These are phyloP conservation scores for Botrytis paeoniae DNA, from an alignment of 2,329 filamentous ascomycete species.

Conservation along the genomic window DNA sequence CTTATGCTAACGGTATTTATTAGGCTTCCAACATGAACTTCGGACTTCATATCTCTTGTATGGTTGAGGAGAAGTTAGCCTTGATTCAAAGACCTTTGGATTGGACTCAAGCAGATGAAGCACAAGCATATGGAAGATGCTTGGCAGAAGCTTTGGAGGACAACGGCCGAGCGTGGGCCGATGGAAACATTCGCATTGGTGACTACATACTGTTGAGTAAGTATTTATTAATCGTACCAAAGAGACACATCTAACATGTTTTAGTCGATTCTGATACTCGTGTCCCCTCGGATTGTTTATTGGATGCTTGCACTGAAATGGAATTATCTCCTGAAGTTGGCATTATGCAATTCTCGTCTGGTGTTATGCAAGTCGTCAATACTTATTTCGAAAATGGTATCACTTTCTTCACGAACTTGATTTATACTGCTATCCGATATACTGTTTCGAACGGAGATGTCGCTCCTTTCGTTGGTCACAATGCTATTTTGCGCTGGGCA, in stretches of 20 bases:
- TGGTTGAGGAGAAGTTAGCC: constrained; percentile 66
- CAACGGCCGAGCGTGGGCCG: constrained; percentile 71
- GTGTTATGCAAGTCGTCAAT: constrained; percentile 75
- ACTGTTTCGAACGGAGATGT: constrained; percentile 76
- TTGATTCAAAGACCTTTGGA: constrained; percentile 53
- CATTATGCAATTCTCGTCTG: constrained; percentile 74
- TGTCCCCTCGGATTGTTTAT: constrained; percentile 71
- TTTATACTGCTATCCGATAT: constrained; percentile 74
- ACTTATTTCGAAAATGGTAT: constrained; percentile 71
- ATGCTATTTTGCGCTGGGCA: constrained; percentile 72
- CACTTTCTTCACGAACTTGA: constrained; percentile 69
- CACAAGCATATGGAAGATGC: constrained; percentile 60
- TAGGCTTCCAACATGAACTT: constrained; percentile 75
- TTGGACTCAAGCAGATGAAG: constrained; percentile 69
- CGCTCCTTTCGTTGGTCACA: constrained; percentile 78
- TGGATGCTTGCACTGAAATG: constrained; percentile 80
- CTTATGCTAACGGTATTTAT: background rate
- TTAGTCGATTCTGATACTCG: constrained; percentile 72
- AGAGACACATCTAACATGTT: constrained; percentile 23
- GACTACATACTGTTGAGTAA: constrained; percentile 72
- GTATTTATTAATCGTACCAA: constrained; percentile 14
- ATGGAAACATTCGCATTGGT: constrained; percentile 80
- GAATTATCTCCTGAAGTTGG: constrained; percentile 75
- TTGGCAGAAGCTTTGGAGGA: constrained; percentile 65
- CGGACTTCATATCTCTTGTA: constrained; percentile 63